Conservation (phyloP, 257 asterid genomes). For the Penstemon newberryi region DNA sequence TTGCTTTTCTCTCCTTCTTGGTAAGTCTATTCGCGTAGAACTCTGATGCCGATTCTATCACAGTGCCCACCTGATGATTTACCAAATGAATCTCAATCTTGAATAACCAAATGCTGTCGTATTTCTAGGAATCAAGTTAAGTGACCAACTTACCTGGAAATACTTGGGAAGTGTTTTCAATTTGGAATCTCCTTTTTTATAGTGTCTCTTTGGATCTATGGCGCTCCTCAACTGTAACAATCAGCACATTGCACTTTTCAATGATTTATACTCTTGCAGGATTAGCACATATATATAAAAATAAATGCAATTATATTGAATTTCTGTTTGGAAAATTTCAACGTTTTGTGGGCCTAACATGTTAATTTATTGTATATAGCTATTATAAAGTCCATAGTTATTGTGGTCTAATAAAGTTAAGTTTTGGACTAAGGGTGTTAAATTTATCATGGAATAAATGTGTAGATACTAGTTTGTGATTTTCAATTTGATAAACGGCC, state of each 20-base stretch:
- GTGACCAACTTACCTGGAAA: slow-evolving; percentile 67
- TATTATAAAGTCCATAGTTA: too few species aligned
- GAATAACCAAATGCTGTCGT: background rate
- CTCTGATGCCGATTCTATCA: slow-evolving; percentile 73
- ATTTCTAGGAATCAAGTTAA: slow-evolving; percentile 12
- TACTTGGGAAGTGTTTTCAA: slow-evolving; percentile 81
- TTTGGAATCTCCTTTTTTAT: slow-evolving; percentile 71
- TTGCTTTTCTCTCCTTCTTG: slow-evolving; percentile 83
- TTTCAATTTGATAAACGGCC: too few species aligned
- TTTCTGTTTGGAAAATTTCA: too few species aligned
- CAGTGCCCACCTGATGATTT: slow-evolving; percentile 81
- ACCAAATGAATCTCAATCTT: slow-evolving; percentile 18
- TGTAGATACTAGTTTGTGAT: too few species aligned
- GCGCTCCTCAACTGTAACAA: slow-evolving; percentile 67
- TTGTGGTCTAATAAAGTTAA: too few species aligned
- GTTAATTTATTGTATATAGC: too few species aligned
- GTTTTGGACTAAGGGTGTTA: too few species aligned
- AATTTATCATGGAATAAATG: too few species aligned
- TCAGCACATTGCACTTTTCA: slow-evolving; percentile 17
- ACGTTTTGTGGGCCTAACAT: too few species aligned
- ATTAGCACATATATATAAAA: background rate
- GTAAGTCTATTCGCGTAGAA: slow-evolving; percentile 75
- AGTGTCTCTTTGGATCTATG: slow-evolving; percentile 73
- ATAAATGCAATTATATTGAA: background rate
- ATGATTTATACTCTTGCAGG: slow-evolving; percentile 15